Percentiles rank a stretch among this genome's conserved stretches.
Evolutionary conservation across 768 basidiomycete genomes (phyloP).

Genomic region (Pulveroboletus sp.): DNA sequence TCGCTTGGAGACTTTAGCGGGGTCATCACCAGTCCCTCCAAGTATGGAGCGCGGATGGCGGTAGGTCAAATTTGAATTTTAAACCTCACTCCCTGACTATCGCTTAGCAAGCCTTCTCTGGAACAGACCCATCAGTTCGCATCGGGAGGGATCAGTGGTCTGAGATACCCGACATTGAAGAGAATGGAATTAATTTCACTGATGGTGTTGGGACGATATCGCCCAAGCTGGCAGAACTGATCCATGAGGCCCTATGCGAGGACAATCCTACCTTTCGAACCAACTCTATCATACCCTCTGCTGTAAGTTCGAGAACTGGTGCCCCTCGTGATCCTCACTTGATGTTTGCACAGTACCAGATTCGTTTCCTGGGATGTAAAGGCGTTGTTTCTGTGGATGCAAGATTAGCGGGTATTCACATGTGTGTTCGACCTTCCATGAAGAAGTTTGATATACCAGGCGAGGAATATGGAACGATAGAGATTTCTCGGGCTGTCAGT

Average conservation of each 20-base stretch:
- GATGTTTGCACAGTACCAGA: slow-evolving; percentile 53
- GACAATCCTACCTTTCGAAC: slow-evolving; percentile 34
- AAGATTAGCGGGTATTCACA: slow-evolving; percentile 46
- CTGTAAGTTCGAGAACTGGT: slow-evolving; percentile 40
- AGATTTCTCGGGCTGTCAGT: slow-evolving; percentile 64
- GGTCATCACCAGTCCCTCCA: slow-evolving; percentile 59
- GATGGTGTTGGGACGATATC: slow-evolving; percentile 84
- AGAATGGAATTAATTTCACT: slow-evolving; percentile 48
- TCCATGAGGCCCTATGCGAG: slow-evolving; percentile 54
- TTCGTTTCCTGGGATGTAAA: slow-evolving; percentile 80
- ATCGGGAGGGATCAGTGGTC: slow-evolving; percentile 59
- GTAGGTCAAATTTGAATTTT: slow-evolving; percentile 9
- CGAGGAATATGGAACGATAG: slow-evolving; percentile 53
- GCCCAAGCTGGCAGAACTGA: slow-evolving; percentile 45
- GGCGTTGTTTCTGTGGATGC: slow-evolving; percentile 73
- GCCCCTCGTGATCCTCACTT: background rate
- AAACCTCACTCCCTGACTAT: slow-evolving; percentile 5
- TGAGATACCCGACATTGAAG: slow-evolving; percentile 52
- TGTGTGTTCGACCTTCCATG: slow-evolving; percentile 73
- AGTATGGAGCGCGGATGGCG: slow-evolving; percentile 76
- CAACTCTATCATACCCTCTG: slow-evolving; percentile 48
- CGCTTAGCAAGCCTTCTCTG: slow-evolving; percentile 66
- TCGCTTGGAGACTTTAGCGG: slow-evolving; percentile 65
- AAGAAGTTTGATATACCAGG: slow-evolving; percentile 60
- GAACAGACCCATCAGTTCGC: slow-evolving; percentile 67